phyloP scores from a whole-genome alignment of 2,329 filamentous ascomycete species.

The Talaromyces sp. region DNA sequence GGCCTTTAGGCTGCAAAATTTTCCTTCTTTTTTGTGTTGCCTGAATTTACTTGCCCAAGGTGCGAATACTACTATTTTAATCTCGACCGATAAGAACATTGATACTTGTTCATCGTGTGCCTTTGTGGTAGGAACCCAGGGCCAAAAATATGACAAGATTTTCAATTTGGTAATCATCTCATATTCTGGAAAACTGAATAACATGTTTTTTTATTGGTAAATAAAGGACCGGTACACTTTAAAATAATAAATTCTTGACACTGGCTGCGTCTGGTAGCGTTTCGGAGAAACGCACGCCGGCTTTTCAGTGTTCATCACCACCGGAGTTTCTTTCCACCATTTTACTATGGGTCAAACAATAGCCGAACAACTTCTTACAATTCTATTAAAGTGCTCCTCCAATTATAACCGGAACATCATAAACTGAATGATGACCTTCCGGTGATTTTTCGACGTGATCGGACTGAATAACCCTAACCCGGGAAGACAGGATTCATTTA shows the following conservation, averaged over 20 bases:
- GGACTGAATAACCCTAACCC: neutral
- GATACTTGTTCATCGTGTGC: neutral
- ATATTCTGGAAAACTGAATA: neutral
- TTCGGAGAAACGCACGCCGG: neutral
- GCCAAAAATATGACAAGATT: neutral
- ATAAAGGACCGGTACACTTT: neutral
- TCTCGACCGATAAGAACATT: neutral
- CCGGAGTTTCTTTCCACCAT: neutral
- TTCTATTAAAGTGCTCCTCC: neutral
- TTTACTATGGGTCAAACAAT: neutral
- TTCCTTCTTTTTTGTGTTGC: neutral
- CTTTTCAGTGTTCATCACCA: neutral
- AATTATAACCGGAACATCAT: neutral
- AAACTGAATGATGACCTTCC: no score
- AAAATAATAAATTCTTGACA: no score
- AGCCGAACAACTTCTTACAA: neutral
- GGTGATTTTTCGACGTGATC: neutral
- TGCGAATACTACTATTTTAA: neutral
- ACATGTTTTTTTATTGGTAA: neutral
- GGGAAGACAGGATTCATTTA: no score
- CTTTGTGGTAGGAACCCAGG: no score
- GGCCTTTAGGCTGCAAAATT: neutral
- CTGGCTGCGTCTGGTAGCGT: neutral
- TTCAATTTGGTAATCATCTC: neutral
- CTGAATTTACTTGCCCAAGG: neutral